phyloP scores from a whole-genome alignment of 805 yeast genomes.

The Wickerhamiella allomyrinae region DNA sequence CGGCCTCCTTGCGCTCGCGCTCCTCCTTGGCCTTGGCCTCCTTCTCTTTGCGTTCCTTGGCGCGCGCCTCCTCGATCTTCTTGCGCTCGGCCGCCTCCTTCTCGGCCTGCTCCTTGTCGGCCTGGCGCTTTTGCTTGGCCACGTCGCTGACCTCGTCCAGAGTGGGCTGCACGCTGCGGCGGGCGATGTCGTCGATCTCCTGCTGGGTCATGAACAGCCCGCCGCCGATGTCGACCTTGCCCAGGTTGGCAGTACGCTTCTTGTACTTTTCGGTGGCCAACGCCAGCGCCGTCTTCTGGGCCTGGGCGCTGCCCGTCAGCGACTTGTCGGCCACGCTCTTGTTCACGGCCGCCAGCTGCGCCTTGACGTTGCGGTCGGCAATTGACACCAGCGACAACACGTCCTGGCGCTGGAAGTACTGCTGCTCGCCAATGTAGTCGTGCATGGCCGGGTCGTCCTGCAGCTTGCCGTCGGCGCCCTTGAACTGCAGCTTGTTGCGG shows the following conservation, averaged over 20 bases:
- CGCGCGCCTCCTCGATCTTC: constrained; percentile 14
- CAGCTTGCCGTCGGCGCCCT: constrained; percentile 14
- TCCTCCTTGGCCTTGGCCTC: constrained; percentile 19
- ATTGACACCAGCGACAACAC: constrained; percentile 17
- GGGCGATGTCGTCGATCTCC: constrained; percentile 71
- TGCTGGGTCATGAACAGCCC: constrained; percentile 62
- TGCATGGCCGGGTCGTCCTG: constrained; percentile 11
- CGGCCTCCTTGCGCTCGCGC: constrained; percentile 8
- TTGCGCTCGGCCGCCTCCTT: constrained; percentile 11
- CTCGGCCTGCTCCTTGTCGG: constrained; percentile 31
- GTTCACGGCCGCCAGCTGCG: constrained; percentile 28
- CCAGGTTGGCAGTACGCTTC: constrained; percentile 37
- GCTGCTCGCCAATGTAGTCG: constrained; percentile 16
- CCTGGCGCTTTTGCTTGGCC: constrained; percentile 53
- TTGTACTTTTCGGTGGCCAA: constrained; percentile 57
- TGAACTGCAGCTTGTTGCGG: constrained; percentile 11
- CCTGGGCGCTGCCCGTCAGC: constrained; percentile 34
- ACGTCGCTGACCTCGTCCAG: constrained; percentile 55
- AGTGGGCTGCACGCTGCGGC: constrained; percentile 69
- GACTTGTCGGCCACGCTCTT: constrained; percentile 29
- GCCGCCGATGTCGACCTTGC: constrained; percentile 71
- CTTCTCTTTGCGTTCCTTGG: constrained; percentile 28
- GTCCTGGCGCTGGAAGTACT: constrained; percentile 18
- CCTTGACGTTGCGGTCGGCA: constrained; percentile 20
- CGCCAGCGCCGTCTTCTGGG: constrained; percentile 59